Evolutionary conservation across 306 rosid species (phyloP), one percentile per base, ranked within the genome.

Genomic region (Prosopis cineraria): DNA sequence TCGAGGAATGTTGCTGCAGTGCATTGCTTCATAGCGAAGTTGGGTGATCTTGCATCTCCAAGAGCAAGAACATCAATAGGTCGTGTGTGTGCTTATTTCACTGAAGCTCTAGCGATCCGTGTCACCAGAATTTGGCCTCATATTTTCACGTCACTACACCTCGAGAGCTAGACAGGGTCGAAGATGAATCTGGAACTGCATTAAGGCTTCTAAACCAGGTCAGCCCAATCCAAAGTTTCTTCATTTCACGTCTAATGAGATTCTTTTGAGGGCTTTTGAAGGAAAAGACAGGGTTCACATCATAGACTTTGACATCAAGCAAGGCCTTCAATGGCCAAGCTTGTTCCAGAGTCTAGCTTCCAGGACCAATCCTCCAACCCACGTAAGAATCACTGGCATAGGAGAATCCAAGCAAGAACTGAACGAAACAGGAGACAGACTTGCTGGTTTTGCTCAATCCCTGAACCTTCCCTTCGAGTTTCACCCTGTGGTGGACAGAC

Each of bases 241-340:
- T 33, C 97, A 96, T 69, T 96, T 96, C 88, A 93, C 98, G 4
- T 89, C 94, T 3, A 96, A 96, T 45, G 99, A 96, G 89, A 86
- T 93, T 78, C 76, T 96, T 71, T 41, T 96, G 79, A 88, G 97
- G 55, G 94, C 97, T 34, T 96, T 96, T 78, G 99, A 96, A 88
- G 99, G 98, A 73, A 96, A 93, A 77, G 98, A 96, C 68, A 90
- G 86, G 83, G 96, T 96, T 77, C 99, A 96, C 91, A 89, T 96
- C 64, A 96, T 96, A 60, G 99, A 96, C 69, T 96, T 96, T 22
- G 98, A 91, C 83, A 86, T 96, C 64, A 93, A 87, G 87, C 97
- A 93, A 79, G 99, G 99, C 5, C 86, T 96, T 17, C 99, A 93
- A 74, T 96, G 99, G 99, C 96, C 99, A 24, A 87, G 99, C 83